Conservation (phyloP, 495 filamentous ascomycete genomes). For the Xanthoparmelia taractica region DNA sequence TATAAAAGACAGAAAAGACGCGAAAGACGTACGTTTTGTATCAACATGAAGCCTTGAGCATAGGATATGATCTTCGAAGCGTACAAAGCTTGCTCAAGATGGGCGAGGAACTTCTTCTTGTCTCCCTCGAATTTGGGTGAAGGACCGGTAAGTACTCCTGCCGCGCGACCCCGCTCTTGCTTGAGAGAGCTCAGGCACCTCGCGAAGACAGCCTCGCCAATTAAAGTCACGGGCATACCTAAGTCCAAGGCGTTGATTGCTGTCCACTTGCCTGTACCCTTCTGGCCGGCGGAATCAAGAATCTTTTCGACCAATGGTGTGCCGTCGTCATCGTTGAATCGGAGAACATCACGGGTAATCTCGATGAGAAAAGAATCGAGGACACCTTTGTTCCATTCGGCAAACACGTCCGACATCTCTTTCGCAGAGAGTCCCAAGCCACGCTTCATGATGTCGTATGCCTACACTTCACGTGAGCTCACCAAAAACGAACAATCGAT, state of each 20-base stretch:
- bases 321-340: slow-evolving; percentile 91
- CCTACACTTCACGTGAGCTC: slow-evolving; percentile 44
- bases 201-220: slow-evolving; percentile 93
- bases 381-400: slow-evolving; percentile 97
- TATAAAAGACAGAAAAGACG: background rate
- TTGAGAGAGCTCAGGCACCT: slow-evolving; percentile 92
- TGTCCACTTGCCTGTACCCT: slow-evolving; percentile 99
- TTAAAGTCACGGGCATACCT: slow-evolving; percentile 97
- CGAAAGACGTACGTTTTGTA: slow-evolving; percentile 73
- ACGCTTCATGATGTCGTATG: slow-evolving; percentile 99
- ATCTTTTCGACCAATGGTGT: slow-evolving; percentile 94
- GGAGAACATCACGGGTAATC: slow-evolving; percentile 95
- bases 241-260: slow-evolving; percentile 98
- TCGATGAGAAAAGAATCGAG: slow-evolving; percentile 99
- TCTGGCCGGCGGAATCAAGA: slow-evolving; percentile 95
- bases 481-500: slow-evolving; percentile 1
- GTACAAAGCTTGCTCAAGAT: slow-evolving; percentile 97
- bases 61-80: slow-evolving; percentile 99
- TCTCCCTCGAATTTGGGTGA: slow-evolving; percentile 75
- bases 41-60: slow-evolving; percentile 99
- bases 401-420: slow-evolving; percentile 91
- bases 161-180: slow-evolving; percentile 80
- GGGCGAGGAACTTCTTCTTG: slow-evolving; percentile 85
- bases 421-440: slow-evolving; percentile 75
- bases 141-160: slow-evolving; percentile 68